Base-by-base conservation (phyloP, 2,329 filamentous ascomycete genomes). In the Rosellinia necatrix region DNA sequence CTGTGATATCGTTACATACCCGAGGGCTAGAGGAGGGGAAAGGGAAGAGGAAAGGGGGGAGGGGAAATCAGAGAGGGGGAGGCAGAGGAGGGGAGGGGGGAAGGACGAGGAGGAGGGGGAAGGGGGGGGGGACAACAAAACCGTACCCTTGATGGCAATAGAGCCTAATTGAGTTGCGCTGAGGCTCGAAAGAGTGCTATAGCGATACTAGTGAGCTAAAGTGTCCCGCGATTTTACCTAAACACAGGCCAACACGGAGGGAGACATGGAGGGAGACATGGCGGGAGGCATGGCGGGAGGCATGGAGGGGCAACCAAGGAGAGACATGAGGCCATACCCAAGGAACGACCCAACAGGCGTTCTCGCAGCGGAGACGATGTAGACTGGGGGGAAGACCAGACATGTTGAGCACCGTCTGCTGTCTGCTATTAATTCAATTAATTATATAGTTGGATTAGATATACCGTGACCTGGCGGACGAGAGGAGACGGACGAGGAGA, bases 301-400 rank as follows among this genome's bases (percentile, higher is more conserved):
- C 24, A 37, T 4, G 29, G 30, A 37, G 43, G 49, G 49, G 46
- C 10, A 35, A 2, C 6, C 4, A 29, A 29, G 12, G 7, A n/a
- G 30, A 24, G 17, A n/a, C 27, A 53, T 3, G 21, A 46, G n/a
- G n/a, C n/a, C 82, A 74, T 77, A 96, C 91, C 94, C 94, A 70
- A 96, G 85, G 78, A 99, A 99, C 64, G 90, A 92, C 69, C 94
- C 94, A 64, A 96, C 83, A 49, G 94, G 94, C 64, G 94, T 99
- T 76, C 92, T 86, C 70, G 86, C 90, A 63, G 87, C 89, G 57
- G 94, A 94, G 71, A 97, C 92, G 71, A 99, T 97, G 80, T 99
- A 99, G 65, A 99, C 93, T 57, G 92, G 83, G 64, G n/a, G 91
- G 89, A 63, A 92, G 84, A 66, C 84, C 85, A 72, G 91, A 82